Evolutionary conservation across 495 filamentous ascomycete species (phyloP).

Genomic region (Cercophora sp.): DNA sequence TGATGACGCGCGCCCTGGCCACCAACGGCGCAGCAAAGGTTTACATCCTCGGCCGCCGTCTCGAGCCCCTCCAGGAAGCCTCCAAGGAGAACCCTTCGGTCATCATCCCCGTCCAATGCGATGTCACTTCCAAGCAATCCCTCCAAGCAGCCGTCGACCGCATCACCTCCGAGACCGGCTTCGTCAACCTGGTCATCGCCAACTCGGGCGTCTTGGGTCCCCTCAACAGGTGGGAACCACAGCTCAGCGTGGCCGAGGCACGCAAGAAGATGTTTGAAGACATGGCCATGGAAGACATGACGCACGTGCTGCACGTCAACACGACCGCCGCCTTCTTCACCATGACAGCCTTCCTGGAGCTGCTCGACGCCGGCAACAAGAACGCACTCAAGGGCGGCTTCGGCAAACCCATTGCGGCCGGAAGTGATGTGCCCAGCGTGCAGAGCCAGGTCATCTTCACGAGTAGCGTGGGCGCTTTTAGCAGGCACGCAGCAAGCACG

Average conservation of each 20-base stretch:
- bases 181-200: conserved; percentile 62
- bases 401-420: conserved; percentile 18
- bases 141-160: conserved; percentile 53
- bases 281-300: conserved; percentile 48
- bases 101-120: conserved; percentile 57
- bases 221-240: conserved; percentile 21
- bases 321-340: conserved; percentile 59
- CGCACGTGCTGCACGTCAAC: conserved; percentile 53
- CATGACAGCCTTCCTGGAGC: conserved; percentile 57
- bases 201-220: conserved; percentile 55
- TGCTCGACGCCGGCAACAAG: conserved; percentile 64
- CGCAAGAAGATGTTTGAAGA: conserved; percentile 33
- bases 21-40: conserved; percentile 61
- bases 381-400: conserved; percentile 38
- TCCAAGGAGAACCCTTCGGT: conserved; percentile 28
- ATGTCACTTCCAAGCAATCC: conserved; percentile 60
- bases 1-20: conserved; percentile 62
- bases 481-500: conserved; percentile 32
- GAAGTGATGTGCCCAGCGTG: conserved; percentile 35
- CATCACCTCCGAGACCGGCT: conserved; percentile 34
- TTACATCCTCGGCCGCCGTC: conserved; percentile 64
- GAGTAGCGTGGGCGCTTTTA: conserved; percentile 52
- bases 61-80: conserved; percentile 45
- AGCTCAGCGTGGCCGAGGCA: conserved; percentile 42
- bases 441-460: conserved; percentile 54